Evolutionary conservation across 768 basidiomycete genomes (phyloP).

Genomic region (Wakefieldia striispora): DNA sequence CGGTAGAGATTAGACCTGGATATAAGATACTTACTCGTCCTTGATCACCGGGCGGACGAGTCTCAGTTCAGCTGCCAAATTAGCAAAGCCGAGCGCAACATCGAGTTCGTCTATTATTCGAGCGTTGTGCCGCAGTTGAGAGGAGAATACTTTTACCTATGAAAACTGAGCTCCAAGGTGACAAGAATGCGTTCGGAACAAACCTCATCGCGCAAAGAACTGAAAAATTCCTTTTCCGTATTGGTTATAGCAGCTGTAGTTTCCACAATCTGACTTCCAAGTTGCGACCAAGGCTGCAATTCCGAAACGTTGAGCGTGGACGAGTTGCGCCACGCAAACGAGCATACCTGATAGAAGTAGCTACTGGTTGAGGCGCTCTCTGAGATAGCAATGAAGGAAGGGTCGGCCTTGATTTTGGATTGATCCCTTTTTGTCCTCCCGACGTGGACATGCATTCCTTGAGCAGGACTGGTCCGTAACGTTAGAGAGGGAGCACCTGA

Average conservation of each 20-base stretch:
- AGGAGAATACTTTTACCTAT: conserved; percentile 62
- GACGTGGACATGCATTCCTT: conserved; percentile 77
- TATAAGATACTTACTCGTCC: conserved; percentile 54
- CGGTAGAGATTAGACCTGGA: not conserved
- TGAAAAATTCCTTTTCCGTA: conserved; percentile 75
- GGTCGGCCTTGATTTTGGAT: conserved; percentile 42
- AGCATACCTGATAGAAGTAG: conserved; percentile 61
- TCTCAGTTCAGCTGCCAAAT: conserved; percentile 72
- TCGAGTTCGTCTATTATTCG: conserved; percentile 86
- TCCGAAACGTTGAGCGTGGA: not conserved
- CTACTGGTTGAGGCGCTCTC: conserved; percentile 64
- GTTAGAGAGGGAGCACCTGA: conserved; percentile 72
- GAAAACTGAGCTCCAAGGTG: conserved; percentile 3
- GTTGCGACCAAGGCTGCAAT: conserved; percentile 66
- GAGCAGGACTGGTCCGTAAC: conserved; percentile 61
- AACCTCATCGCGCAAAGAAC: conserved; percentile 65
- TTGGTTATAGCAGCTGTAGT: conserved; percentile 48
- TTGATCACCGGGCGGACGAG: conserved; percentile 70
- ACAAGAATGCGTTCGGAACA: not conserved
- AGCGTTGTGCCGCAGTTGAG: conserved; percentile 67
- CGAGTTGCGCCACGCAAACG: not conserved
- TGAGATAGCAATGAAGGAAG: conserved; percentile 55
- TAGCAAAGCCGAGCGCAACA: conserved; percentile 77
- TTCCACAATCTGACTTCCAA: conserved; percentile 67
- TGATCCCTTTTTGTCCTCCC: conserved; percentile 63